A percentile compares a stretch with the other conserved stretches of the same genome.
Evolutionary conservation across 225 moss, liverwort and hornwort species (phyloP).

Genomic region (Climacium dendroides): DNA sequence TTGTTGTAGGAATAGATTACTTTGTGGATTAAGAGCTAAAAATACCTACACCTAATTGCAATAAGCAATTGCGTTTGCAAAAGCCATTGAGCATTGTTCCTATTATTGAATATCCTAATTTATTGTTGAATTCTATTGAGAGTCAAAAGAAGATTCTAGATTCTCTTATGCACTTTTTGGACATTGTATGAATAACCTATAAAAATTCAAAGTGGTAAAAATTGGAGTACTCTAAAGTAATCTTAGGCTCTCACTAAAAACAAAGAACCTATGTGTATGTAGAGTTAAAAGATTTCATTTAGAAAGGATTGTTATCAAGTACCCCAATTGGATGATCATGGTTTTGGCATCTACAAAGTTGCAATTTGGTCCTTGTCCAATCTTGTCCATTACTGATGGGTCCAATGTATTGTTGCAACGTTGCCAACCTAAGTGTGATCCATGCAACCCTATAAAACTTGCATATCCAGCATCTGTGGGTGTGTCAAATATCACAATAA

Average conservation of each 20-base stretch:
- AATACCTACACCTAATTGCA: neutral
- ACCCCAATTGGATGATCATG: slow-evolving; percentile 35
- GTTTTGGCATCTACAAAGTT: slow-evolving; percentile 20
- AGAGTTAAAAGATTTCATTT: neutral
- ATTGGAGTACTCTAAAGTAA: neutral
- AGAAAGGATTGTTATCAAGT: neutral
- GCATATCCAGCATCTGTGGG: slow-evolving; percentile 15
- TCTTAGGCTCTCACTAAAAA: neutral
- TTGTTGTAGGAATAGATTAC: neutral
- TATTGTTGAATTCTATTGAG: neutral
- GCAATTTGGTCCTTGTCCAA: slow-evolving; percentile 29
- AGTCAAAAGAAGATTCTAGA: neutral
- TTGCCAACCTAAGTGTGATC: slow-evolving; percentile 3
- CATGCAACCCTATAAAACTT: slow-evolving; percentile 8
- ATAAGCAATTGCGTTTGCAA: neutral
- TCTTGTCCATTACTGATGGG: slow-evolving; percentile 9
- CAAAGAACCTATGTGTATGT: neutral
- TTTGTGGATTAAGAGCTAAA: neutral
- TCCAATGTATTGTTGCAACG: slow-evolving; percentile 32
- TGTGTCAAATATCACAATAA: slow-evolving; percentile 13
- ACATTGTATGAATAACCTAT: neutral
- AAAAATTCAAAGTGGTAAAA: neutral
- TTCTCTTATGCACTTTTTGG: neutral
- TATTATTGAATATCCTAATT: neutral
- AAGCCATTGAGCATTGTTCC: neutral